phyloP scores from a whole-genome alignment of 78 protist genomes.

The Isochrysis galbana region DNA sequence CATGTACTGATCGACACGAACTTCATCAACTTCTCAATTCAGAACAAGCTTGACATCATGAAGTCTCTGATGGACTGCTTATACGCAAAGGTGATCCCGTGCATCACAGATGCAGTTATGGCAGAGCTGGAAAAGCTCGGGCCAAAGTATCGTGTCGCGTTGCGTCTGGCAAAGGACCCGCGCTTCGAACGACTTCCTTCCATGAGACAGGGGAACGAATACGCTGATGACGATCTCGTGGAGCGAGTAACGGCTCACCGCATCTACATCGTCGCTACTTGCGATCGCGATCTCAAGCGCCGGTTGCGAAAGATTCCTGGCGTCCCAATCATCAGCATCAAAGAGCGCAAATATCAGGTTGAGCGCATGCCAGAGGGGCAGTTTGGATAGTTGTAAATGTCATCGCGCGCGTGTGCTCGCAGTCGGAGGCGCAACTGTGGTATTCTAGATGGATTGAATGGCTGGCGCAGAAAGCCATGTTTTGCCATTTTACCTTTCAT shows the following conservation, averaged over 20 bases:
- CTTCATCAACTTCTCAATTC: constrained; percentile 94
- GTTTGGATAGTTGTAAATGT: background rate
- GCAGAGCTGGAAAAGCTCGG: constrained; percentile 99
- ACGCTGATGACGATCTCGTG: constrained; percentile 99
- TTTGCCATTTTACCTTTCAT: no score
- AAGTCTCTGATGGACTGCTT: constrained; percentile 93
- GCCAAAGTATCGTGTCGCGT: constrained; percentile 79
- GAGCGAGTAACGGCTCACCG: constrained; percentile 73
- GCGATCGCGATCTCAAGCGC: constrained; percentile 94
- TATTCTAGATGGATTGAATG: no score
- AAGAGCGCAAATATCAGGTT: constrained; percentile 76
- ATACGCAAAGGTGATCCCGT: constrained; percentile 88
- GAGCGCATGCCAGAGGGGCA: constrained; percentile 96
- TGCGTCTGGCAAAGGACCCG: constrained; percentile 92
- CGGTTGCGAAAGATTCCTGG: constrained; percentile 97
- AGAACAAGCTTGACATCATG: constrained; percentile 92
- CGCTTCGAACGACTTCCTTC: constrained; percentile 93
- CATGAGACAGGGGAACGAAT: constrained; percentile 86
- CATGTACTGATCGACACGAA: constrained; percentile 96
- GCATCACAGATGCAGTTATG: constrained; percentile 96
- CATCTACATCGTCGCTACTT: constrained; percentile 44
- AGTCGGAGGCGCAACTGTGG: no score
- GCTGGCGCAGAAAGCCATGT: no score
- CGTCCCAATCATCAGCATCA: constrained; percentile 93
- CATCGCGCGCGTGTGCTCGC: background rate